Base-by-base conservation (phyloP, 2,329 filamentous ascomycete genomes). In the Colletotrichum scovillei region DNA sequence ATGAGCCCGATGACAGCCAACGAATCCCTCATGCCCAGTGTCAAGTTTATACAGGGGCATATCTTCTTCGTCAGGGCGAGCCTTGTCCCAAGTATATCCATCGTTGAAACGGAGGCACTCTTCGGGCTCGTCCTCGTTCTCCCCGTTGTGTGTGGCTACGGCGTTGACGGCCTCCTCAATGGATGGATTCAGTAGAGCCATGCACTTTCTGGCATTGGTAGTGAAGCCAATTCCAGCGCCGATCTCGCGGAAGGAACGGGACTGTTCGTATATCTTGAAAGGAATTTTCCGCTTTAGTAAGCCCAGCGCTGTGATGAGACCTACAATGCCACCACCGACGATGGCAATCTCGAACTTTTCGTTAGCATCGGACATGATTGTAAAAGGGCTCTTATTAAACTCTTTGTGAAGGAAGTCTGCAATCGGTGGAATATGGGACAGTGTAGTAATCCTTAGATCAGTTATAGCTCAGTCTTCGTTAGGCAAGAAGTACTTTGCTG, bases 291-390 rank as follows among this genome's bases (percentile, higher is more conserved):
- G 85, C 2, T 80, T 80, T 55, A 84, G 80, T 0, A 89, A 82
- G 12, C 52, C 64, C 2, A 88, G 79, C 1, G 86, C 86, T 0
- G 88, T 82, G 22, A 84, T 82, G 9, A 88, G 77, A 8, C 87
- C 88, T 2, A 84, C 88, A 71, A 85, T 89, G 77, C 83, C 90
- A 65, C 81, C 88, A 75, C 83, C 90, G n/a, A 89, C 78, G 42
- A 89, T 85, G 66, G 86, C 87, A 57, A 88, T 76, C 5, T 26
- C 26, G 28, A 67, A 67, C 4, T 28, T 9, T 0, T 49, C 19
- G 16, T 49, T 22, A 4, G 4, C 1, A 49, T 49, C 19, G 16
- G 42, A 19, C 19, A 49, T 49, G 6, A n/a, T 42, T 19, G 16
- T 19, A 16, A 14, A 1, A 42, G 0, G 38, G 16, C 38, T 42